phyloP scores from a whole-genome alignment of 1,284 basidiomycete genomes.

The Spongiforma sp. region DNA sequence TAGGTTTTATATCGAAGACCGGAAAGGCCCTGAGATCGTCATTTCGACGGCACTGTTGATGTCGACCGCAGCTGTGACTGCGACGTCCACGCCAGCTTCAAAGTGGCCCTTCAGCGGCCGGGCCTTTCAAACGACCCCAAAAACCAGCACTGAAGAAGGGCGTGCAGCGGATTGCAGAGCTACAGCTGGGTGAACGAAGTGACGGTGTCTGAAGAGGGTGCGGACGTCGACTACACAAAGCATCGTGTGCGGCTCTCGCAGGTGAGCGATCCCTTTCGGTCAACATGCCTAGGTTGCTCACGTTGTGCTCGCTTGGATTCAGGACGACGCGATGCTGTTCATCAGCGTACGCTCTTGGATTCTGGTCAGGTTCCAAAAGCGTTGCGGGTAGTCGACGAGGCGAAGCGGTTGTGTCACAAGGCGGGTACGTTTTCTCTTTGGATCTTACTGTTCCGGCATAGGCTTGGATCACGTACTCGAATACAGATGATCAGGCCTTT shows the following conservation, averaged over 20 bases:
- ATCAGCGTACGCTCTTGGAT: slow-evolving; percentile 73
- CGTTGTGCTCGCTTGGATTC: neutral
- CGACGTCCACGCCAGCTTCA: neutral
- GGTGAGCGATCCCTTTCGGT: slow-evolving; percentile 39
- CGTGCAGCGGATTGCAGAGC: slow-evolving; percentile 66
- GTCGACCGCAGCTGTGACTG: slow-evolving; percentile 8
- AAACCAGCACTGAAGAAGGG: slow-evolving; percentile 68
- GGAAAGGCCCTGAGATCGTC: slow-evolving; percentile 83
- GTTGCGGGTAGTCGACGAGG: slow-evolving; percentile 78
- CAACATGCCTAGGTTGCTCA: neutral
- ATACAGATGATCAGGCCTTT: too few relatives aligned
- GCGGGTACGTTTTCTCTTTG: too few relatives aligned
- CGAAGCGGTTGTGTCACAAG: slow-evolving; percentile 75
- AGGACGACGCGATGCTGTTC: slow-evolving; percentile 84
- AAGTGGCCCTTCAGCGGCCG: neutral
- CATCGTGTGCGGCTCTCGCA: slow-evolving; percentile 70
- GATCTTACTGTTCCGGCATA: too few relatives aligned
- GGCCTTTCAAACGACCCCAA: slow-evolving; percentile 54
- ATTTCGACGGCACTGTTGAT: slow-evolving; percentile 77
- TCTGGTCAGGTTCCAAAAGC: slow-evolving; percentile 75
- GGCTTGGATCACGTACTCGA: too few relatives aligned
- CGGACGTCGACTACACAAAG: slow-evolving; percentile 66
- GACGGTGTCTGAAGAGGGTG: slow-evolving; percentile 68
- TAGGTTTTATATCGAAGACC: slow-evolving; percentile 82
- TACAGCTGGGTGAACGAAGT: slow-evolving; percentile 78